Conservation (phyloP, 2,329 filamentous ascomycete genomes). For the Clonostachys solani region DNA sequence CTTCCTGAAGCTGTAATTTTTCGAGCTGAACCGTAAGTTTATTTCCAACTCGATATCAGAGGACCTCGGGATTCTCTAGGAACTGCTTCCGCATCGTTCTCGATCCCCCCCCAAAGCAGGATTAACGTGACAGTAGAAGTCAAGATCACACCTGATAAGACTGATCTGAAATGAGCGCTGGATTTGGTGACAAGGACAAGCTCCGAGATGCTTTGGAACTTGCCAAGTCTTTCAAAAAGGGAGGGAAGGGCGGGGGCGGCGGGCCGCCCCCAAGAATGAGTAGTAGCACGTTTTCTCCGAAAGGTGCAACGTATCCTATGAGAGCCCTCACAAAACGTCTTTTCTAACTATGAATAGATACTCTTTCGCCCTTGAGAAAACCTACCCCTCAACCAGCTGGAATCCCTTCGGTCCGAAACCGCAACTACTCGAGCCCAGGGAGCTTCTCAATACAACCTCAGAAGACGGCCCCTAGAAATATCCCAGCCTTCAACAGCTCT, state of each 20-base stretch:
- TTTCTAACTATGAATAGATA: not conserved
- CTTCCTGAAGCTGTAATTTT: too few relatives aligned
- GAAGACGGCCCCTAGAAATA: too few relatives aligned
- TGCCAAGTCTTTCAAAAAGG: conserved; percentile 14
- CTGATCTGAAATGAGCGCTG: not conserved
- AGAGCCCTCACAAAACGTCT: not conserved
- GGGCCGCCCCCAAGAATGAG: not conserved
- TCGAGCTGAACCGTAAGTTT: too few relatives aligned
- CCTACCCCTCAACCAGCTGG: not conserved
- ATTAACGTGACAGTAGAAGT: too few relatives aligned
- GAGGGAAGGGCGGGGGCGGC: not conserved
- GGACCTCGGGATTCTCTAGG: too few relatives aligned
- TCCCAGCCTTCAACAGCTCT: too few relatives aligned
- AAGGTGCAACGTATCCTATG: not conserved
- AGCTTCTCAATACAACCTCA: not conserved
- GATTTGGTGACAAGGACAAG: conserved; percentile 14
- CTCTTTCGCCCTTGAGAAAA: not conserved
- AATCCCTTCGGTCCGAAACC: not conserved
- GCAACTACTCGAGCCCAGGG: not conserved
- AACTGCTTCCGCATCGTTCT: too few relatives aligned
- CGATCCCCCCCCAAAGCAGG: too few relatives aligned
- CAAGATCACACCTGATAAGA: too few relatives aligned
- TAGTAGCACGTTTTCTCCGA: not conserved
- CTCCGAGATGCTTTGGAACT: conserved; percentile 19
- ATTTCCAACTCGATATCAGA: too few relatives aligned